phyloP scores from a whole-genome alignment of 2,329 filamentous ascomycete species.

The Aspergillus alliaceus region DNA sequence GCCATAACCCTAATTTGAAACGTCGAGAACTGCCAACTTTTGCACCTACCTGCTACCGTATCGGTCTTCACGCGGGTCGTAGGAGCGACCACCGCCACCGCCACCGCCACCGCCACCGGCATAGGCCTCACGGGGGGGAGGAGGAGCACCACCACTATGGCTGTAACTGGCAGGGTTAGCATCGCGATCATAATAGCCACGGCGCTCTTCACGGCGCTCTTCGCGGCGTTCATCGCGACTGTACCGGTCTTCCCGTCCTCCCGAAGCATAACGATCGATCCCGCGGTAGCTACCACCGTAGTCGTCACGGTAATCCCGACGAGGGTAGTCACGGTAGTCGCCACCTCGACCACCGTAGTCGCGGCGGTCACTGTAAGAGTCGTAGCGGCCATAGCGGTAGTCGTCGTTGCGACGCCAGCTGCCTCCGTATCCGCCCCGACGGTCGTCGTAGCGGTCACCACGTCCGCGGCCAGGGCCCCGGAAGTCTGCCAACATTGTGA shows the following conservation, averaged over 20 bases:
- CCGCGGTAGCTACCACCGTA: constrained; percentile 38
- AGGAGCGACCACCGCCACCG: constrained; percentile 32
- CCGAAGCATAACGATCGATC: constrained; percentile 45
- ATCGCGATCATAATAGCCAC: constrained; percentile 56
- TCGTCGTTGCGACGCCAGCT: constrained; percentile 49
- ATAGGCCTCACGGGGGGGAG: constrained; percentile 40
- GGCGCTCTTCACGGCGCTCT: constrained; percentile 51
- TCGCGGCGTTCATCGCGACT: constrained; percentile 47
- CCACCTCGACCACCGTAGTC: constrained; percentile 50
- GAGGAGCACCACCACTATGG: constrained; percentile 27
- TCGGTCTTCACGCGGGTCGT: constrained; percentile 42
- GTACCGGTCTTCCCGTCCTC: constrained; percentile 43
- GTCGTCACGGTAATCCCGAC: constrained; percentile 43
- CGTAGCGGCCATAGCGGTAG: constrained; percentile 45
- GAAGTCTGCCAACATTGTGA: constrained; percentile 26
- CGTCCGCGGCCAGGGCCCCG: constrained; percentile 48
- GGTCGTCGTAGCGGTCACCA: constrained; percentile 53
- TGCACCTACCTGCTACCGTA: constrained; percentile 43
- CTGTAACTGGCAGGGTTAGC: constrained; percentile 49
- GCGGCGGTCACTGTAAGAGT: constrained; percentile 48
- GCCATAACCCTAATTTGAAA: constrained; percentile 17
- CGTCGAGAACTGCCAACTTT: constrained; percentile 24
- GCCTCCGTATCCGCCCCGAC: constrained; percentile 52
- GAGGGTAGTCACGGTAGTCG: constrained; percentile 49
- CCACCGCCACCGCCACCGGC: constrained; percentile 18